A percentile compares a stretch with the other conserved stretches of the same genome.
Evolutionary conservation across 2,329 filamentous ascomycete genomes (phyloP).

Genomic region (Zopfia rhizophila): DNA sequence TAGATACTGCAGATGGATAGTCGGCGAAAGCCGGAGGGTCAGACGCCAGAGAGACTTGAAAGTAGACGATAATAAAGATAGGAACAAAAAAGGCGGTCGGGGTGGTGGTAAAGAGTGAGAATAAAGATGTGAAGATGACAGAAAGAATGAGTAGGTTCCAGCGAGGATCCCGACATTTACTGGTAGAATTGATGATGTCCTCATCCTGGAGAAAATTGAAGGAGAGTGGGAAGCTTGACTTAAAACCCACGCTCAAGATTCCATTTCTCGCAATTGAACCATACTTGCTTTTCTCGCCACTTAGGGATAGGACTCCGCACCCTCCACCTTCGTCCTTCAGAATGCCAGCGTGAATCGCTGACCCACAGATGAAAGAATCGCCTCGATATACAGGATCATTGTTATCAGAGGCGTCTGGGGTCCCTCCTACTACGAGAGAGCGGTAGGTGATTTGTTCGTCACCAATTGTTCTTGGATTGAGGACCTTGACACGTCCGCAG

Average conservation of each 20-base stretch:
- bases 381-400: conserved; percentile 41
- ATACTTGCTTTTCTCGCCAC: conserved; percentile 37
- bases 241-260: conserved; percentile 44
- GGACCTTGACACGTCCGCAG: conserved; percentile 58
- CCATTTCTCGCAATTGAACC: conserved; percentile 37
- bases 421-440: conserved; percentile 74
- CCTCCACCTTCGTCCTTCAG: conserved; percentile 41
- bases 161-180: conserved; percentile 45
- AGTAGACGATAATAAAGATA: conserved; percentile 44
- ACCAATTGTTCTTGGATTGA: conserved; percentile 64
- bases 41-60: conserved; percentile 49
- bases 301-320: conserved; percentile 43
- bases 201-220: conserved; percentile 39
- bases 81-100: conserved; percentile 43
- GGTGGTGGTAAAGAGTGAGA: conserved; percentile 43
- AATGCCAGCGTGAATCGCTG: conserved; percentile 49
- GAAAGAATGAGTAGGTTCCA: conserved; percentile 48
- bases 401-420: conserved; percentile 32
- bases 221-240: conserved; percentile 47
- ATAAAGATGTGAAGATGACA: conserved; percentile 39
- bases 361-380: conserved; percentile 51
- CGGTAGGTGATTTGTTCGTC: conserved; percentile 71
- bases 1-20: conserved; percentile 45
- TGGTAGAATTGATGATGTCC: conserved; percentile 21
- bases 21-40: conserved; percentile 44